Evolutionary conservation across 495 filamentous ascomycete genomes (phyloP), one percentile per base, ranked within the genome.

Genomic region (Penicillium alfredii): DNA sequence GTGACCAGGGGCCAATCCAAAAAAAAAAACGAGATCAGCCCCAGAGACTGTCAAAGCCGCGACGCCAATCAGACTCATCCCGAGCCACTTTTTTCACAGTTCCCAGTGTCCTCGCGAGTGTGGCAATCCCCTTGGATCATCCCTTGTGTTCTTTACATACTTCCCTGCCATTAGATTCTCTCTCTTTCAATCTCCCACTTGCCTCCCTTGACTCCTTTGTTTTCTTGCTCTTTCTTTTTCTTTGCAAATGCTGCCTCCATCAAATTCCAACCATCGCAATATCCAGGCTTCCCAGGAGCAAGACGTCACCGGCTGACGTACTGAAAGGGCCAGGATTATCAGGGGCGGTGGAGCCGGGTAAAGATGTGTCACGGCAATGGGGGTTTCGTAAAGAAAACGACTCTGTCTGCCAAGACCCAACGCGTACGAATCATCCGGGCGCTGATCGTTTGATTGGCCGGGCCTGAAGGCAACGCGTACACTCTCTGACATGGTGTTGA

Each of bases 281-380:
- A n/a, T n/a, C n/a, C n/a, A n/a, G n/a, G n/a, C n/a, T n/a, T n/a
- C n/a, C n/a, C n/a, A 39, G 15, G 24, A 14, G 12, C 27, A 37
- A 34, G 38, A 58, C 55, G 55, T 58, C 55, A 58, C 45, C 28
- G 43, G 48, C 48, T 56, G 49, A 56, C 55, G 55, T 49, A 47
- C 31, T 49, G 47, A 39, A 27, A 43, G 38, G 38, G 24, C 11
- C 19, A 15, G 33, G 48, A 55, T 53, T 45, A 45, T 58, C 51
- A 56, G 53, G 50, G 50, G 50, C 37, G 29, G 46, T 38, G 41
- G 33, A 41, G 35, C 14, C 3, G 10, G 28, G 40, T 43, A 44
- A 44, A 33, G 38, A 44, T 30, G 17, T 22, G 26, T n/a, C n/a
- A n/a, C n/a, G n/a, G n/a, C n/a, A n/a, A n/a, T n/a, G n/a, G n/a